Percentiles rank a stretch among this genome's conserved stretches.
These are phyloP conservation scores for Juglanconis juglandina DNA, from an alignment of 2,329 filamentous ascomycete species.

Conservation along the genomic window DNA sequence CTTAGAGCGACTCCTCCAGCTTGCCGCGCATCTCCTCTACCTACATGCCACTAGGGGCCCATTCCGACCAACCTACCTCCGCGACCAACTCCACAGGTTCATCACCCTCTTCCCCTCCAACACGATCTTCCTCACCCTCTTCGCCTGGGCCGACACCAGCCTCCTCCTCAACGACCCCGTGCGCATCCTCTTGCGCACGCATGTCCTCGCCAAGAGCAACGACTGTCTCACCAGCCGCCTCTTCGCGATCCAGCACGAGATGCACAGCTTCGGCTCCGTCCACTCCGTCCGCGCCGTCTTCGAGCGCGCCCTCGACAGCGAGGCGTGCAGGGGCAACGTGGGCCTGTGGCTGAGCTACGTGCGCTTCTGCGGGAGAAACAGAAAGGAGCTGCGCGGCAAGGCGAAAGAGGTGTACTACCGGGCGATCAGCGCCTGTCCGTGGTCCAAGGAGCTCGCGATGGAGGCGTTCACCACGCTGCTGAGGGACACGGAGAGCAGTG, in stretches of 20 bases:
- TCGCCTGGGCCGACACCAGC: conserved; percentile 69
- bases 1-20: conserved; percentile 68
- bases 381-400: conserved; percentile 36
- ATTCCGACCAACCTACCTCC: conserved; percentile 65
- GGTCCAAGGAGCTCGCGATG: conserved; percentile 48
- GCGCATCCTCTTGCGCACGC: conserved; percentile 58
- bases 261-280: conserved; percentile 39
- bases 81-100: conserved; percentile 58
- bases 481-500: conserved; percentile 42
- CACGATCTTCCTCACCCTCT: conserved; percentile 69
- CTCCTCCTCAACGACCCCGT: conserved; percentile 74
- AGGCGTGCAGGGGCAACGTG: conserved; percentile 36
- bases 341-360: conserved; percentile 51
- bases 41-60: conserved; percentile 57
- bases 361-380: conserved; percentile 38
- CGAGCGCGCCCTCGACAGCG: conserved; percentile 46
- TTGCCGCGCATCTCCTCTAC: conserved; percentile 62
- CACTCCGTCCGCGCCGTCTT: conserved; percentile 50
- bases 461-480: conserved; percentile 47
- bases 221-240: conserved; percentile 43
- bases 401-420: conserved; percentile 48
- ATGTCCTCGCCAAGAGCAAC: conserved; percentile 38
- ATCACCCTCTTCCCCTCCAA: conserved; percentile 69
- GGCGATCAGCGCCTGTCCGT: conserved; percentile 45
- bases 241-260: conserved; percentile 52